phyloP scores from a whole-genome alignment of 129 eudicot genomes.

The Arctium lappa region DNA sequence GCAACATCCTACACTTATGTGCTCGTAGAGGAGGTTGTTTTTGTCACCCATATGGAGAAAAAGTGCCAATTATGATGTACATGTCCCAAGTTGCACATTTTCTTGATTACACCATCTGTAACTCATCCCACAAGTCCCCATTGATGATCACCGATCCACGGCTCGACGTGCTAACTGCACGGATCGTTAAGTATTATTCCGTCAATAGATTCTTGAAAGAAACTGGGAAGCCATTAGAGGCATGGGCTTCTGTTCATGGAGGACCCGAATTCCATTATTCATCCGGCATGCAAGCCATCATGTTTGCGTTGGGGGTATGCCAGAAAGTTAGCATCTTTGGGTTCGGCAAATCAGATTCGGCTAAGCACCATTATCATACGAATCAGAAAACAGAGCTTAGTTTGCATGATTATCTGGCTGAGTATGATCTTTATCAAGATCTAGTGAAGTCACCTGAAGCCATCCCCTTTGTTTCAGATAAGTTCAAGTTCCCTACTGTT shows the following conservation, averaged over 20 bases:
- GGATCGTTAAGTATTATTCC: constrained; percentile 83
- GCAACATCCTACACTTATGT: constrained; percentile 81
- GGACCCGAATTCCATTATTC: constrained; percentile 82
- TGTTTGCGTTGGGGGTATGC: constrained; percentile 77
- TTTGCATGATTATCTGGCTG: constrained; percentile 85
- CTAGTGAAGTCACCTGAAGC: constrained; percentile 49
- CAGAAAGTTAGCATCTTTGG: constrained; percentile 74
- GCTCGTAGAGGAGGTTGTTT: constrained; percentile 74
- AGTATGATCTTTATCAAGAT: constrained; percentile 78
- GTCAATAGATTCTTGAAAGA: constrained; percentile 47
- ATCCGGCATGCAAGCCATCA: constrained; percentile 94
- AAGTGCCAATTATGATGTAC: constrained; percentile 74
- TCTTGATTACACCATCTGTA: constrained; percentile 72
- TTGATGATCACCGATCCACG: constrained; percentile 68
- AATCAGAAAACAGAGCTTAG: constrained; percentile 77
- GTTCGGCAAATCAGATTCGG: constrained; percentile 66
- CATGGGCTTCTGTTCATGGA: constrained; percentile 62
- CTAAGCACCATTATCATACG: constrained; percentile 88
- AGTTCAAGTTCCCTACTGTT: constrained; percentile 73
- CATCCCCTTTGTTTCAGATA: constrained; percentile 73
- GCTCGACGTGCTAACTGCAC: constrained; percentile 63
- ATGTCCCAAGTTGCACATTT: constrained; percentile 87
- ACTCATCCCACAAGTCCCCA: constrained; percentile 52
- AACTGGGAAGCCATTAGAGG: constrained; percentile 43
- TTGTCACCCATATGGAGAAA: constrained; percentile 80